Base-by-base conservation (phyloP, 2,329 filamentous ascomycete genomes). In the Apiospora pterosperma region DNA sequence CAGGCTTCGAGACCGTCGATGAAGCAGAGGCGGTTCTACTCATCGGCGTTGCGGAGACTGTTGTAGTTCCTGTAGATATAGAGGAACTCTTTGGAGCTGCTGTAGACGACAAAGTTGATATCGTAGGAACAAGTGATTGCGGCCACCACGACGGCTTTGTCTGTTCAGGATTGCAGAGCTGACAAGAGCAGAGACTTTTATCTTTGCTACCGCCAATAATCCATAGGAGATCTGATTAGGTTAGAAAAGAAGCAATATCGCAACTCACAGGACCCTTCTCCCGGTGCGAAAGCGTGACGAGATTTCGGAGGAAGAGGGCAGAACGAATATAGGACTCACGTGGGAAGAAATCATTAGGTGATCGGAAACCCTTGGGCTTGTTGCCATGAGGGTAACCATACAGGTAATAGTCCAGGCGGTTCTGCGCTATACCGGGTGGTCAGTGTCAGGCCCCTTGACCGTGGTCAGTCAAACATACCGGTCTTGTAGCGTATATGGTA, bases 331-430 rank as follows among this genome's bases (percentile, higher is more conserved):
- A 4, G 12, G 21, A 36, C 60, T 42, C 48, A 62, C 60, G 66
- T 19, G 60, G 64, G 42, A 67, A 67, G 31, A 66, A 66, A 16
- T 67, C 66, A 10, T 67, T 67, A 2, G 66, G 60, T 4, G 66
- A 66, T 5, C 59, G 62, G 31, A 64, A 66, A 12, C 48, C 42
- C 48, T 62, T 64, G 0, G 66, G 67, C 16, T 65, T 66, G 5
- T 52, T 61, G 7, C 66, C 63, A 41, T 64, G 64, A 31, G 67
- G 67, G 41, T 67, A 63, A 19, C 67, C 67, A 31, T 67, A 69
- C 4, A 69, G 65, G 42, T 66, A 66, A 36, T 62, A 67, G 41
- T 68, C 65, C 3, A 59, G 34, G n/a, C 61, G 63, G 25, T 63
- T 52, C 16, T 39, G 36, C 23, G 25, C 12, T 21, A 14, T 8